These are phyloP conservation scores for Cladosporium austrohemisphaericum DNA, from an alignment of 2,329 filamentous ascomycete species.

Conservation along the genomic window DNA sequence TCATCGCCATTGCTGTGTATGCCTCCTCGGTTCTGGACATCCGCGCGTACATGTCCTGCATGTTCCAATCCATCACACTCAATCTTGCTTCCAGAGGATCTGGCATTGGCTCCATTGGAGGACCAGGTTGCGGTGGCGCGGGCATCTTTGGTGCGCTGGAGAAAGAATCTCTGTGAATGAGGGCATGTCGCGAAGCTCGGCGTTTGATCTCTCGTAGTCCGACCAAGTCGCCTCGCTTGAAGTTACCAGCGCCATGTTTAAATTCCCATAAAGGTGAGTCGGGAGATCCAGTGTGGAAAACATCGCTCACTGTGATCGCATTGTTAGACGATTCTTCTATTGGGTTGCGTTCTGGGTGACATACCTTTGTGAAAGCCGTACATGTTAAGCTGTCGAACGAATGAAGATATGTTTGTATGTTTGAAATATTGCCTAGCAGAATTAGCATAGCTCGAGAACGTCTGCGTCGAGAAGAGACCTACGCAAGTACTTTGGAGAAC, in stretches of 20 bases:
- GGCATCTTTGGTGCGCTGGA: conserved; percentile 65
- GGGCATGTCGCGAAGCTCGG: conserved; percentile 82
- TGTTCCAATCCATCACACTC: conserved; percentile 69
- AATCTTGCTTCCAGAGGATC: conserved; percentile 76
- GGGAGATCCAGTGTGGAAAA: conserved; percentile 91
- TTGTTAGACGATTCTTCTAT: too few species aligned
- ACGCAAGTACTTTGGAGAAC: conserved; percentile 98
- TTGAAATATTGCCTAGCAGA: conserved; percentile 93
- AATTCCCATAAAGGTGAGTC: conserved; percentile 98
- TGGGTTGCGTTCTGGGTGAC: too few species aligned
- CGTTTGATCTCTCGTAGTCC: conserved; percentile 94
- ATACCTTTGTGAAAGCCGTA: conserved; percentile 99
- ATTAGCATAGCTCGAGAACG: background rate
- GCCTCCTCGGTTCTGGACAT: conserved; percentile 80
- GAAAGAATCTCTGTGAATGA: conserved; percentile 90
- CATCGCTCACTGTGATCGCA: conserved; percentile 74
- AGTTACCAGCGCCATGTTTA: conserved; percentile 95
- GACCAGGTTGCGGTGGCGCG: conserved; percentile 70
- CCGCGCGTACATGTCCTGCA: conserved; percentile 75
- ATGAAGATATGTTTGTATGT: conserved; percentile 98
- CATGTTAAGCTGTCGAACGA: conserved; percentile 97
- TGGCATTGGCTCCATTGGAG: conserved; percentile 65
- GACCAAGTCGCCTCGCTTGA: conserved; percentile 89
- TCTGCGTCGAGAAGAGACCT: conserved; percentile 42
- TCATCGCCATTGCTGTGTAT: conserved; percentile 72